Conservation (phyloP, 2,329 filamentous ascomycete species). For the Myriosclerotinia duriaeana region DNA sequence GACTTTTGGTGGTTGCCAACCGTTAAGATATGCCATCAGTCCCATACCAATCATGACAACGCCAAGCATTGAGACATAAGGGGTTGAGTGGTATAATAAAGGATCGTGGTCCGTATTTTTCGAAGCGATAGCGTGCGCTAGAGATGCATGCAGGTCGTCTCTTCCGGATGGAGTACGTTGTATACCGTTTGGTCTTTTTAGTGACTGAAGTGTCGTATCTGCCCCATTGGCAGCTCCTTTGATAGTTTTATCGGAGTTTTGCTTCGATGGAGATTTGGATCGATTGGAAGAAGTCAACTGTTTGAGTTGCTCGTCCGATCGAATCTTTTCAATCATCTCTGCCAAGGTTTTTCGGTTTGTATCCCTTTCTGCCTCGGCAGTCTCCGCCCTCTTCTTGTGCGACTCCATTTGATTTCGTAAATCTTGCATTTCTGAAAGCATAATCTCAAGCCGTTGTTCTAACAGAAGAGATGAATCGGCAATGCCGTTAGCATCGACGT, state of each 20-base stretch:
- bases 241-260: neutral
- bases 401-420: conserved; percentile 49
- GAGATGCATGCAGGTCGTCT: conserved; percentile 24
- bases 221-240: conserved; percentile 26
- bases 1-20: conserved; percentile 59
- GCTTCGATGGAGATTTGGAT: conserved; percentile 25
- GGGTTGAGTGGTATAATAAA: conserved; percentile 57
- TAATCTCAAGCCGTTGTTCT: conserved; percentile 36
- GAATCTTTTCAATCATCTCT: conserved; percentile 84
- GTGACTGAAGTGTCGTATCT: conserved; percentile 21
- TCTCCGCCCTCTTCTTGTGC: conserved; percentile 75
- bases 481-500: conserved; percentile 74
- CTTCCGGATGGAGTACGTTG: conserved; percentile 23
- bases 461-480: conserved; percentile 63
- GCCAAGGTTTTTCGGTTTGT: conserved; percentile 71
- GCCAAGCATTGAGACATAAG: conserved; percentile 79
- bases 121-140: conserved; percentile 15
- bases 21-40: conserved; percentile 83
- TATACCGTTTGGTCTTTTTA: conserved; percentile 25
- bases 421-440: conserved; percentile 38
- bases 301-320: conserved; percentile 58
- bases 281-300: conserved; percentile 32
- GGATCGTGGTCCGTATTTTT: conserved; percentile 47
- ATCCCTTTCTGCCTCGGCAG: conserved; percentile 74
- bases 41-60: conserved; percentile 80